Base-by-base conservation (phyloP, 768 basidiomycete species). In the Cubamyces sp. region DNA sequence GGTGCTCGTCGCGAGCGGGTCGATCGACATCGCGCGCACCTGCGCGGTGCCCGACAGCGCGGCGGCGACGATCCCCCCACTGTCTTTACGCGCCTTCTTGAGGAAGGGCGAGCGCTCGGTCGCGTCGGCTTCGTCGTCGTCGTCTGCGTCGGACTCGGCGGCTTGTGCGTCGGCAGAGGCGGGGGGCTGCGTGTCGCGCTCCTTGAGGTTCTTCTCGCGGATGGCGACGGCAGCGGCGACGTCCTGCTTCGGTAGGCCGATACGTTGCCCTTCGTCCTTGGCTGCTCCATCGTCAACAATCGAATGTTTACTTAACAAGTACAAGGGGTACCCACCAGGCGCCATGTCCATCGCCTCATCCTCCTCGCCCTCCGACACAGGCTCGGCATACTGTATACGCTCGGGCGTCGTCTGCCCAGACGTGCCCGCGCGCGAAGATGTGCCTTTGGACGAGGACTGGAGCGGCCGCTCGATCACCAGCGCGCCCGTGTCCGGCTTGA, bases 321-420 rank as follows among this genome's bases (percentile, higher is more conserved):
- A 7, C 19, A 18, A 14, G 5, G 12, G 16, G 15, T n/a, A 37
- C 65, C n/a, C 54, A 71, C 68, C 91, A 18, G 91, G 86, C 0
- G 80, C 79, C 23, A 87, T 68, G 51, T 84, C 82, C 70, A 84
- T 82, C 26, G 81, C 87, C 67, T 94, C 91, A 60, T 94, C 96
- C 12, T 92, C 92, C 73, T 99, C 96, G 40, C 94, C 97, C 74
- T 98, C 97, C 0, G 95, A 97, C 12, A 95, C 77, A 0, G 97
- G 97, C 70, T 99, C 97, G 25, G 85, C 80, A 70, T 98, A 98
- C 7, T 62, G 70, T 5, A 52, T 64, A 65, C 72, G 58, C n/a
- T 79, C 76, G 15, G 79, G 76, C 3, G 74, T 74, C 3, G 76
- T 71, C 14, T 79, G 79, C 23, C 80, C 77, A 2, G 84, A 83